These are phyloP conservation scores for Colletotrichum sp. DNA, from an alignment of 2,329 filamentous ascomycete species.

Conservation along the genomic window DNA sequence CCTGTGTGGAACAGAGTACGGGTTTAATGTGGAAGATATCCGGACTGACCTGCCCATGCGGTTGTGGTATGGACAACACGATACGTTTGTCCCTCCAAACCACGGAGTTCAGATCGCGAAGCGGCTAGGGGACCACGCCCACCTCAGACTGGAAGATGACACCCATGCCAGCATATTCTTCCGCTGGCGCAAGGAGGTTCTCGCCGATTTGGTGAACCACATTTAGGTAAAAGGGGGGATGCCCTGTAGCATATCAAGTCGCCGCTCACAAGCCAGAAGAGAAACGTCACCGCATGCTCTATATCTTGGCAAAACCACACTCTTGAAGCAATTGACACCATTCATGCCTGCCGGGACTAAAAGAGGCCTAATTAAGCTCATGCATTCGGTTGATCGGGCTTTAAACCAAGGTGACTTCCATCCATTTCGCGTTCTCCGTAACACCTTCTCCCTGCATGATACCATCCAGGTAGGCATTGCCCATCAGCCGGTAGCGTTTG, in stretches of 20 bases:
- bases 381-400: no score
- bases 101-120: constrained; percentile 17
- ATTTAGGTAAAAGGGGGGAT: not conserved
- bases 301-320: no score
- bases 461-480: not conserved
- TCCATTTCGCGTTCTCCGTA: fast-evolving
- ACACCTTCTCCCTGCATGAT: not conserved
- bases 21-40: constrained; percentile 14
- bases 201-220: not conserved
- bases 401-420: not conserved
- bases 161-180: constrained; percentile 22
- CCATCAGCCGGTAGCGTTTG: not conserved
- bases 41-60: not conserved
- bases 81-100: constrained; percentile 12
- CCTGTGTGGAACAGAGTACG: constrained; percentile 10
- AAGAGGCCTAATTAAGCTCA: no score
- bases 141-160: constrained; percentile 15
- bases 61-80: constrained; percentile 16
- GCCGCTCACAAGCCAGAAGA: not conserved
- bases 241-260: not conserved
- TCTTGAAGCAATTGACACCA: no score
- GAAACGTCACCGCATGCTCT: not conserved
- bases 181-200: not conserved
- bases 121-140: not conserved
- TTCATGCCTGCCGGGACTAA: no score